Evolutionary conservation across 2,329 filamentous ascomycete species (phyloP).

Genomic region (Cladophialophora exuberans): DNA sequence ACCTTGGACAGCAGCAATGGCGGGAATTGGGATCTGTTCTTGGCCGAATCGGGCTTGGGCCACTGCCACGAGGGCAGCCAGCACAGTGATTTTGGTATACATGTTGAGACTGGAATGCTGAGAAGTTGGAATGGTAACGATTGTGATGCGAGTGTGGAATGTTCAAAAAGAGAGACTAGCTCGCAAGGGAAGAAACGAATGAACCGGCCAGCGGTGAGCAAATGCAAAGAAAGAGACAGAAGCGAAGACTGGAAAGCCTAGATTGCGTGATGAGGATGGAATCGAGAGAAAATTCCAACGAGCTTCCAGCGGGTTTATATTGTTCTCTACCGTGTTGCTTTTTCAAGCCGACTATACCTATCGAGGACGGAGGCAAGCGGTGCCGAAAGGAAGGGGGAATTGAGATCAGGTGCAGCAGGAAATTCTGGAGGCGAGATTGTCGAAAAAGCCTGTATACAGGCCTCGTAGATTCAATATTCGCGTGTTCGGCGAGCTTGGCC

Average conservation of each 20-base stretch:
- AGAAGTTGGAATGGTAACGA: slow-evolving; percentile 22
- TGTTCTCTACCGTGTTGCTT: neutral
- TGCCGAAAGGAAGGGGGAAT: neutral
- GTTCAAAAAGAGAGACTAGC: slow-evolving; percentile 30
- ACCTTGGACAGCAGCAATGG: slow-evolving; percentile 29
- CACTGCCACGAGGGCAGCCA: slow-evolving; percentile 23
- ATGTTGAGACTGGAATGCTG: slow-evolving; percentile 15
- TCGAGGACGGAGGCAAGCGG: neutral
- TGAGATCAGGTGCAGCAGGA: slow-evolving; percentile 9
- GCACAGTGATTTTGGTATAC: slow-evolving; percentile 11
- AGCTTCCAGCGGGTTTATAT: slow-evolving; percentile 12
- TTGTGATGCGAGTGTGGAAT: slow-evolving; percentile 17
- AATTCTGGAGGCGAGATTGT: slow-evolving; percentile 27
- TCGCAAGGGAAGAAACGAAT: slow-evolving; percentile 29
- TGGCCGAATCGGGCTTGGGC: slow-evolving; percentile 29
- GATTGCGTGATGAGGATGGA: slow-evolving; percentile 5
- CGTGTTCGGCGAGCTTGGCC: slow-evolving; percentile 7
- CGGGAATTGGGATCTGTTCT: slow-evolving; percentile 30
- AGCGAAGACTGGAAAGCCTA: too few relatives aligned
- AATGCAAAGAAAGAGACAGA: slow-evolving; percentile 7
- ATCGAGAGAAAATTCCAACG: neutral
- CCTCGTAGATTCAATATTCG: slow-evolving; percentile 10
- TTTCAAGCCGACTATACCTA: neutral
- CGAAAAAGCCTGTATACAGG: slow-evolving; percentile 14
- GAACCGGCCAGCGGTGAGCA: slow-evolving; percentile 31